Percentiles rank a stretch among this genome's conserved stretches.
phyloP scores from a whole-genome alignment of 306 rosid species.

The Dryas alaskensis region DNA sequence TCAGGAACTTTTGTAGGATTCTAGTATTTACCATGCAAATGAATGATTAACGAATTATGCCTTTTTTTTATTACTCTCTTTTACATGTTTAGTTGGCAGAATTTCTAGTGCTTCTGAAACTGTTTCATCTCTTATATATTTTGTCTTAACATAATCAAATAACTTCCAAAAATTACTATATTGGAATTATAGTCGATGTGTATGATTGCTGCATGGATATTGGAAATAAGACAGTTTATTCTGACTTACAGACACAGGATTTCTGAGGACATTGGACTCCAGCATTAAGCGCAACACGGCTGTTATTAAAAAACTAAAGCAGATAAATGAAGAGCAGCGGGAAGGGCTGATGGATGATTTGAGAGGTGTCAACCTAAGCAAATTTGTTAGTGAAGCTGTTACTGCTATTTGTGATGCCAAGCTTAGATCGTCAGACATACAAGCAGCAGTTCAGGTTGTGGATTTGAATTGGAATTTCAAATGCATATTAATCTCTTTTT shows the following conservation, averaged over 20 bases:
- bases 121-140: background rate
- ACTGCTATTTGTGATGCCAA: conserved; percentile 92
- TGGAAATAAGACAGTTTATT: conserved; percentile 18
- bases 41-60: background rate
- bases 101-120: too few species aligned
- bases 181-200: background rate
- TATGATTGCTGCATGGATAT: background rate
- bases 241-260: conserved; percentile 63
- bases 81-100: background rate
- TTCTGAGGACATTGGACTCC: conserved; percentile 88
- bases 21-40: conserved; percentile 3
- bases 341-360: conserved; percentile 86
- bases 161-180: background rate
- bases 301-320: conserved; percentile 92
- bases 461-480: background rate
- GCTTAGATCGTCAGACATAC: conserved; percentile 86
- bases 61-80: background rate
- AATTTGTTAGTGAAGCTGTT: conserved; percentile 99
- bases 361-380: conserved; percentile 85
- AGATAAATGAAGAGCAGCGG: conserved; percentile 92
- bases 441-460: conserved; percentile 90
- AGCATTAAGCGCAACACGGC: conserved; percentile 97
- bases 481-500: background rate
- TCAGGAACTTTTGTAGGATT: conserved; percentile 37
- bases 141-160: background rate